Evolutionary conservation across 768 basidiomycete genomes (phyloP).

Genomic region (Trichaptum fuscoviolaceum): DNA sequence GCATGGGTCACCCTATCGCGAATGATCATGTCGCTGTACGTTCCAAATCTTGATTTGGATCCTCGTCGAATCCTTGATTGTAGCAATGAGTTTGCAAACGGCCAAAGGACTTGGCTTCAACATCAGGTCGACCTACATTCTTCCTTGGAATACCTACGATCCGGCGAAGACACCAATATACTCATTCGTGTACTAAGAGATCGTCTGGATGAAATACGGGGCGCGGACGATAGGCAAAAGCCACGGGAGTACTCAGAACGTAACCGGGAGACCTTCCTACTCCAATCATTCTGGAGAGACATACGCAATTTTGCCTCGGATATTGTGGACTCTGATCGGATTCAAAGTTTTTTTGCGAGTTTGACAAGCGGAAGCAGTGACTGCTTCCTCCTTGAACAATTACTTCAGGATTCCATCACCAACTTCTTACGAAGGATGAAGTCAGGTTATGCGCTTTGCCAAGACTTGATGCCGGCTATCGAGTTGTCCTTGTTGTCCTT

Average conservation of each 20-base stretch:
- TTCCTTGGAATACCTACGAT: conserved; percentile 39
- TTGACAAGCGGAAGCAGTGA: conserved; percentile 15
- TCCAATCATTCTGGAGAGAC: conserved; percentile 70
- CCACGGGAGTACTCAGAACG: background rate
- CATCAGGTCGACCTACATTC: conserved; percentile 50
- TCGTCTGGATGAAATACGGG: background rate
- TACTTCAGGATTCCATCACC: conserved; percentile 72
- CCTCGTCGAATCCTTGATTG: conserved; percentile 65
- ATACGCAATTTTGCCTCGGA: conserved; percentile 27
- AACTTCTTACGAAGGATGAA: conserved; percentile 74
- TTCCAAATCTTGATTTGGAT: conserved; percentile 84
- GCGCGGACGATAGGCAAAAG: background rate
- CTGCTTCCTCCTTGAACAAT: conserved; percentile 53
- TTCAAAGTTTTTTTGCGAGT: background rate
- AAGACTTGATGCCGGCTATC: conserved; percentile 66
- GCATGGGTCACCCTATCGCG: conserved; percentile 59
- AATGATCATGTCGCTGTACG: conserved; percentile 61
- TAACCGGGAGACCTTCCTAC: conserved; percentile 34
- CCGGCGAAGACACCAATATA: conserved; percentile 5
- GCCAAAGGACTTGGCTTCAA: conserved; percentile 35
- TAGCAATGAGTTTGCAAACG: conserved; percentile 36
- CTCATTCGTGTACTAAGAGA: conserved; percentile 5
- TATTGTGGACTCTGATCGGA: background rate
- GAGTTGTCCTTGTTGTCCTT: conserved; percentile 59
- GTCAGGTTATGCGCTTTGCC: conserved; percentile 59